Conservation (phyloP, 2,329 filamentous ascomycete species). For the Proliferodiscus dingleyae region DNA sequence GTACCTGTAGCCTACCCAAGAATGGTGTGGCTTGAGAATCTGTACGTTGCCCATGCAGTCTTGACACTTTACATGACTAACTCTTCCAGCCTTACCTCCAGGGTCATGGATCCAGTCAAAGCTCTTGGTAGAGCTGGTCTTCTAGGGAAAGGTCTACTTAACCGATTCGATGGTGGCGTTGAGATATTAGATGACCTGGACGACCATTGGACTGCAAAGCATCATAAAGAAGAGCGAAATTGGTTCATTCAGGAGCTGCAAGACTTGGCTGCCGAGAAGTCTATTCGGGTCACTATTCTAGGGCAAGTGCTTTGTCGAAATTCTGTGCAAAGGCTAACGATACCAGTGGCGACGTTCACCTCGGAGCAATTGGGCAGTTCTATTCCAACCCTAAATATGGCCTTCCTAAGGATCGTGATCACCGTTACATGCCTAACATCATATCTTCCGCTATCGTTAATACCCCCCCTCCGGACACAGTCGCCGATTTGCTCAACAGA, state of each 20-base stretch:
- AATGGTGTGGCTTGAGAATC: conserved; percentile 67
- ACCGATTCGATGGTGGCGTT: conserved; percentile 85
- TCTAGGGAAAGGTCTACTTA: conserved; percentile 70
- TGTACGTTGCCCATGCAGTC: conserved; percentile 42
- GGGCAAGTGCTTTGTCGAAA: conserved; percentile 42
- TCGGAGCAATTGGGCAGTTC: conserved; percentile 90
- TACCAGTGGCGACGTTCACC: conserved; percentile 79
- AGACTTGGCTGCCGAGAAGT: conserved; percentile 88
- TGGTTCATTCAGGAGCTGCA: conserved; percentile 88
- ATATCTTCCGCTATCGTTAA: conserved; percentile 94
- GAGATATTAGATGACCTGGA: conserved; percentile 90
- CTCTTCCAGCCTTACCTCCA: conserved; percentile 66
- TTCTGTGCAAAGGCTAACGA: conserved; percentile 16
- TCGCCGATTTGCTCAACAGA: conserved; percentile 90
- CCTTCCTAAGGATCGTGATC: conserved; percentile 82
- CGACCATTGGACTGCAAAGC: conserved; percentile 95
- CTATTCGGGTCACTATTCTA: conserved; percentile 83
- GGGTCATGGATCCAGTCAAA: conserved; percentile 83
- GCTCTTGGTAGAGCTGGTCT: conserved; percentile 77
- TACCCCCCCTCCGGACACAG: conserved; percentile 76
- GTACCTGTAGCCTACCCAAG: conserved; percentile 80
- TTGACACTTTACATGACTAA: conserved; percentile 28
- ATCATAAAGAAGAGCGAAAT: conserved; percentile 85
- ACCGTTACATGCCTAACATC: conserved; percentile 94
- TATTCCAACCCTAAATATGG: conserved; percentile 82